phyloP scores from a whole-genome alignment of 2,329 filamentous ascomycete species.

The Cladophialophora immunda region DNA sequence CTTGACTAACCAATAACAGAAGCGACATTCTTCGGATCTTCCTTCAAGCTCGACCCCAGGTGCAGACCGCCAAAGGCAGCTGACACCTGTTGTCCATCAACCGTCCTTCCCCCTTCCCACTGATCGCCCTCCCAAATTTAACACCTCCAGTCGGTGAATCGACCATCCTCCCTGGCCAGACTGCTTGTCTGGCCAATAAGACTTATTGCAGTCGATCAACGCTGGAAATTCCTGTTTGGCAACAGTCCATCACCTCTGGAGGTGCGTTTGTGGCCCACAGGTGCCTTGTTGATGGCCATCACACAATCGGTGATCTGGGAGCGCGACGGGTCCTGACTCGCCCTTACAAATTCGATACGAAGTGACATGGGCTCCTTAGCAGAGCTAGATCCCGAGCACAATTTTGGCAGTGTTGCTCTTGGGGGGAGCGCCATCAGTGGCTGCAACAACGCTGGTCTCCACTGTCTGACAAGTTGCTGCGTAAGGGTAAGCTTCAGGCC shows the following conservation, averaged over 20 bases:
- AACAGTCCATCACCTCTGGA: neutral
- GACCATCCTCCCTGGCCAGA: neutral
- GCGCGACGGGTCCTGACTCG: neutral
- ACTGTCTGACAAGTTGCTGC: neutral
- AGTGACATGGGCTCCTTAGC: neutral
- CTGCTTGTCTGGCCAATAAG: neutral
- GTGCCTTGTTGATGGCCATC: neutral
- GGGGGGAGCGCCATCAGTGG: constrained; percentile 1
- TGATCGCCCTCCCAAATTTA: neutral
- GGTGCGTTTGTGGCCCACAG: neutral
- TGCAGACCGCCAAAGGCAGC: constrained; percentile 6
- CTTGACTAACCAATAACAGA: neutral
- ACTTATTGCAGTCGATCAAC: neutral
- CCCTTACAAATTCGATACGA: constrained; percentile 7
- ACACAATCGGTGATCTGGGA: neutral
- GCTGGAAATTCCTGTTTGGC: neutral
- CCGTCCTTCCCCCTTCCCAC: neutral
- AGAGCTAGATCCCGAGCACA: neutral
- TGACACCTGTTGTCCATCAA: neutral
- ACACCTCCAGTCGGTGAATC: neutral
- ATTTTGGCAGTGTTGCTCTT: neutral
- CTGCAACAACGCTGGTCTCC: neutral
- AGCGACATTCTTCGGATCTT: neutral
- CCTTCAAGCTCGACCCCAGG: neutral
- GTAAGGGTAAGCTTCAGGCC: constrained; percentile 1